These are phyloP conservation scores for Trichophyton benhamiae DNA, from an alignment of 2,329 filamentous ascomycete genomes.

Conservation along the genomic window DNA sequence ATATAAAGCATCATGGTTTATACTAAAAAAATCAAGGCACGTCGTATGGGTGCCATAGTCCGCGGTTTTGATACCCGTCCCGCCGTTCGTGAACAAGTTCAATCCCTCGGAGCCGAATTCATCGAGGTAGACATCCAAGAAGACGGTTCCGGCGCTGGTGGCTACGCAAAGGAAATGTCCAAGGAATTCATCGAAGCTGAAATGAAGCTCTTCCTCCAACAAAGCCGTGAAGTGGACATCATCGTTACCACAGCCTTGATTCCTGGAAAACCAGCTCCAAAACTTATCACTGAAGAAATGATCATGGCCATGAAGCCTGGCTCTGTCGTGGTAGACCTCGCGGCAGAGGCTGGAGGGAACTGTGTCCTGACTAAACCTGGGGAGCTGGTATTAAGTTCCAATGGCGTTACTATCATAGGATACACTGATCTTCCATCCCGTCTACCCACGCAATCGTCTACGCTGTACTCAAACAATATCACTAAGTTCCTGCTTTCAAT, in stretches of 20 bases:
- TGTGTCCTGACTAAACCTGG: conserved; percentile 70
- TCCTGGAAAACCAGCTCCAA: conserved; percentile 69
- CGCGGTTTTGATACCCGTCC: conserved; percentile 82
- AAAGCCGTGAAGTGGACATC: conserved; percentile 79
- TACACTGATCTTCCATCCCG: conserved; percentile 83
- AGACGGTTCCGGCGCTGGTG: conserved; percentile 70
- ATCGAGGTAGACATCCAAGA: conserved; percentile 76
- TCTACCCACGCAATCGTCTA: conserved; percentile 77
- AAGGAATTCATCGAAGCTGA: conserved; percentile 87
- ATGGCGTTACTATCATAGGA: conserved; percentile 71
- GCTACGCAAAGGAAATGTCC: conserved; percentile 89
- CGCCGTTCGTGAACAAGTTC: conserved; percentile 79
- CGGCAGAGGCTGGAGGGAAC: conserved; percentile 78
- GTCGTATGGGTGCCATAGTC: conserved; percentile 77
- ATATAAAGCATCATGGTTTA: not conserved
- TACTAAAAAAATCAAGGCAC: conserved; percentile 38
- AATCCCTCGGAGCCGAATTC: conserved; percentile 81
- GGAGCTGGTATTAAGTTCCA: conserved; percentile 50
- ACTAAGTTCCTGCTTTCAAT: conserved; percentile 79
- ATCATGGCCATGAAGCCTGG: conserved; percentile 79
- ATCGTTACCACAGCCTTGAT: conserved; percentile 89
- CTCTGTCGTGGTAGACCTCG: conserved; percentile 76
- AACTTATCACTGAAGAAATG: conserved; percentile 70
- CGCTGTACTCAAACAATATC: conserved; percentile 86
- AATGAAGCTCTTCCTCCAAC: conserved; percentile 83